Conservation (phyloP, 768 basidiomycete genomes). For the Sistotremastrum niveocremeum region DNA sequence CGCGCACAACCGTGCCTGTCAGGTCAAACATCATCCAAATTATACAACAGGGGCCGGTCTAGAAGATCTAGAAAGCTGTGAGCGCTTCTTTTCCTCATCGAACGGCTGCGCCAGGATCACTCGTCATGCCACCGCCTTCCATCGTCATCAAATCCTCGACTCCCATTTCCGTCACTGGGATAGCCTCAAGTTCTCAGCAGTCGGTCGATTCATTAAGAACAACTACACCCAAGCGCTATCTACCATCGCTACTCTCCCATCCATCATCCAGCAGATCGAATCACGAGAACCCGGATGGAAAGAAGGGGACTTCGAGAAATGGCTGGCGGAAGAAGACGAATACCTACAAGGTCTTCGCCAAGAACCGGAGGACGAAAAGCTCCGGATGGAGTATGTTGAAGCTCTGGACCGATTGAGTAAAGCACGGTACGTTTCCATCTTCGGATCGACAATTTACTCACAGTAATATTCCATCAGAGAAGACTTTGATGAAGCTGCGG, state of each 20-base stretch:
- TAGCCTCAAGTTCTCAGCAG: constrained; percentile 9
- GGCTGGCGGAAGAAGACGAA: constrained; percentile 11
- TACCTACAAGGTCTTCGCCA: constrained; percentile 8
- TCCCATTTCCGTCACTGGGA: constrained; percentile 11
- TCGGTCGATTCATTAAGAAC: constrained; percentile 4
- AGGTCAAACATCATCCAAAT: constrained; percentile 11
- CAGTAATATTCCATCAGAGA: no score
- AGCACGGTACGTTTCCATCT: not conserved
- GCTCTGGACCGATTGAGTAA: not conserved
- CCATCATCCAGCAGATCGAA: no score
- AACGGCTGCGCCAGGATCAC: constrained; percentile 13
- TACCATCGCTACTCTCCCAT: no score
- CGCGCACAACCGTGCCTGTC: constrained; percentile 18
- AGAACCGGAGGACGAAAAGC: no score
- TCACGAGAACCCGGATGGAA: no score
- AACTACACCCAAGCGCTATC: constrained; percentile 6
- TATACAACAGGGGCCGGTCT: constrained; percentile 17
- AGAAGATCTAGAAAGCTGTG: constrained; percentile 18
- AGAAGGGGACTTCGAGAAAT: constrained; percentile 11
- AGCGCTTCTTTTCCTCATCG: constrained; percentile 15
- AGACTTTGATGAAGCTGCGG: no score
- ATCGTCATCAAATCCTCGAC: constrained; percentile 16
- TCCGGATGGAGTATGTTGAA: not conserved
- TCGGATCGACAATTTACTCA: no score
- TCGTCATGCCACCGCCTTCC: constrained; percentile 13